Base-by-base conservation (phyloP, 2,329 filamentous ascomycete genomes). In the Ceratocystis huliohia region DNA sequence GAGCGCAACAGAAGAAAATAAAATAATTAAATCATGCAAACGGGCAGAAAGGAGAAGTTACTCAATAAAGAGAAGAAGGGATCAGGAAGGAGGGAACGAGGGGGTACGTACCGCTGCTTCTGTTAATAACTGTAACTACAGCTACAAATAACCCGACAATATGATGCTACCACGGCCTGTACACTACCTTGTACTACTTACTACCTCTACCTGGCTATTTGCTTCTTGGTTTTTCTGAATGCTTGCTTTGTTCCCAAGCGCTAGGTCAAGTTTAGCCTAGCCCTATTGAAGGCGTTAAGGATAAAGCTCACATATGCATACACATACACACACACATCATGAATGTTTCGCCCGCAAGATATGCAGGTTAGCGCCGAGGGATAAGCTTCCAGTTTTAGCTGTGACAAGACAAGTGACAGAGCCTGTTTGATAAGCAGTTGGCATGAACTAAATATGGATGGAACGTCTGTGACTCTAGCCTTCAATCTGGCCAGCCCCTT, bases 11-110 rank as follows among this genome's bases (percentile, higher is more conserved):
- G 45, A 46, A 63, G 57, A 65, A 61, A 53, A 65, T 56, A 67
- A 64, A 53, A 28, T 22, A 53, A 15, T 13, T 25, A 28, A 53
- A 53, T 53, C 22, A 15, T 53, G 20, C 48, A 53, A 53, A 53
- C 48, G 48, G 22, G 22, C 45, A 67, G 66, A 62, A 41, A 68
- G 61, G 56, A 65, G 56, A 57, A 63, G 64, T 46, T 59, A 50
- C 61, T 28, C 8, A 37, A 66, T 48, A 63, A 37, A 45, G 28
- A 22, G 10, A 15, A 17, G 25, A 44, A 33, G 45, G 33, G 30
- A 50, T 25, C 10, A 37, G 44, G 15, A 50, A 46, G 25, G 45
- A 46, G 44, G 15, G 33, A 46, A 8, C 28, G 33, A 53, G 45
- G 45, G 28, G 41, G 28, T 53, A 53, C 48, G 48, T 53, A 53